Evolutionary conservation across 306 rosid species (phyloP).

Genomic region (Cicer bijugum): DNA sequence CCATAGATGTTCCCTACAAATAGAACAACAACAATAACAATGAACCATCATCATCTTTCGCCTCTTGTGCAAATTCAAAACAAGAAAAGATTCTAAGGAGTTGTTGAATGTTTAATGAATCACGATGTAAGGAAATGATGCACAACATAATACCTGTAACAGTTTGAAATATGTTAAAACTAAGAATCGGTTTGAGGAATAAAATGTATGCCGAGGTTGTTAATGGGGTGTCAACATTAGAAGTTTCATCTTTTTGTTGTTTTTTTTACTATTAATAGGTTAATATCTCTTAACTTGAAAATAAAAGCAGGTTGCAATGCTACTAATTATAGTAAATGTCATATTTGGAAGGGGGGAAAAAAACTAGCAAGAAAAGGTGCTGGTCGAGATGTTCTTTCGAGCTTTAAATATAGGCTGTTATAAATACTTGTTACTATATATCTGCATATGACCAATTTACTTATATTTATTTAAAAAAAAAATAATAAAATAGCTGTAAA

Average conservation of each 20-base stretch:
- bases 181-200: conserved; percentile 35
- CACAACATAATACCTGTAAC: conserved; percentile 9
- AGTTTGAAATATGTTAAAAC: conserved; percentile 37
- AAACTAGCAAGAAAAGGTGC: background rate
- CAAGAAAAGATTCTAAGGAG: conserved; percentile 8
- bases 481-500: background rate
- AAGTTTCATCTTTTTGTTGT: conserved; percentile 30
- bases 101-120: conserved; percentile 19
- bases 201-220: conserved; percentile 40
- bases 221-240: conserved; percentile 44
- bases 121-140: conserved; percentile 21
- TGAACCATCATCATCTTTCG: conserved; percentile 21
- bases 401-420: conserved; percentile 31
- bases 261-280: conserved; percentile 50
- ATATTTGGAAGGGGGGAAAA: conserved; percentile 3
- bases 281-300: conserved; percentile 36
- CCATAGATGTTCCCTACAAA: conserved; percentile 38
- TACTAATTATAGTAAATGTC: conserved; percentile 49
- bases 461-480: background rate
- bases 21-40: conserved; percentile 32
- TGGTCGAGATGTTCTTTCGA: conserved; percentile 17
- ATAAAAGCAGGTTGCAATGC: conserved; percentile 42
- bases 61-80: conserved; percentile 14
- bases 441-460: background rate
- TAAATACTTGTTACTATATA: background rate